Percentiles rank a stretch among this genome's conserved stretches.
These are phyloP conservation scores for Rhytidiadelphus loreus DNA, from an alignment of 225 moss, liverwort and hornwort genomes.

Conservation along the genomic window DNA sequence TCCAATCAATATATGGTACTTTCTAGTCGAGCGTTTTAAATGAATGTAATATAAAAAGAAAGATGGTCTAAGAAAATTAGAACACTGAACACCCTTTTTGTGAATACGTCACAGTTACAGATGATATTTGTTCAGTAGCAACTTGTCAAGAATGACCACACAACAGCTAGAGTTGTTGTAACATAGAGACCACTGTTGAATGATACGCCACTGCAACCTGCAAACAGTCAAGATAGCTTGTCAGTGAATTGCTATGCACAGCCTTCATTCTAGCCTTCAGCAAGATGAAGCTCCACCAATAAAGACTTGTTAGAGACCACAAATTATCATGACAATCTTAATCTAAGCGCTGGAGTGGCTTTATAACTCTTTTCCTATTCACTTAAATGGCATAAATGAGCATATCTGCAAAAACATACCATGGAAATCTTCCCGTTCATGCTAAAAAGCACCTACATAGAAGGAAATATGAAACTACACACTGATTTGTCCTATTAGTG, in stretches of 20 bases:
- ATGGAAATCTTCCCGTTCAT: neutral
- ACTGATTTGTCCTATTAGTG: neutral
- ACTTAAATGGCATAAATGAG: neutral
- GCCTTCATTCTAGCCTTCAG: neutral
- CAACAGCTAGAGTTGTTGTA: neutral
- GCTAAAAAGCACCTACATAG: neutral
- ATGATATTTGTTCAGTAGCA: neutral
- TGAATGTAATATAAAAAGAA: neutral
- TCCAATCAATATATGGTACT: neutral
- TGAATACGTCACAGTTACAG: neutral
- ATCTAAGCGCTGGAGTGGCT: neutral
- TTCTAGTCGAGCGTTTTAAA: neutral
- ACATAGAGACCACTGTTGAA: neutral
- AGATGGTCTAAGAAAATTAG: neutral
- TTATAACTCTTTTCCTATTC: neutral
- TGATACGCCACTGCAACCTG: conserved; percentile 5
- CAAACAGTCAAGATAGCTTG: neutral
- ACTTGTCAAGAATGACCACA: conserved; percentile 1
- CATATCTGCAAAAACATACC: neutral
- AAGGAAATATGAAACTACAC: neutral
- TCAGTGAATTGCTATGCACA: neutral
- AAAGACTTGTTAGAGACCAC: neutral
- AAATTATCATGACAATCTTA: neutral
- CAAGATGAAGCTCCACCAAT: neutral
- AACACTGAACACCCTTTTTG: neutral